phyloP scores from a whole-genome alignment of 2,329 filamentous ascomycete genomes.

The Aspergillus pseudotamarii region DNA sequence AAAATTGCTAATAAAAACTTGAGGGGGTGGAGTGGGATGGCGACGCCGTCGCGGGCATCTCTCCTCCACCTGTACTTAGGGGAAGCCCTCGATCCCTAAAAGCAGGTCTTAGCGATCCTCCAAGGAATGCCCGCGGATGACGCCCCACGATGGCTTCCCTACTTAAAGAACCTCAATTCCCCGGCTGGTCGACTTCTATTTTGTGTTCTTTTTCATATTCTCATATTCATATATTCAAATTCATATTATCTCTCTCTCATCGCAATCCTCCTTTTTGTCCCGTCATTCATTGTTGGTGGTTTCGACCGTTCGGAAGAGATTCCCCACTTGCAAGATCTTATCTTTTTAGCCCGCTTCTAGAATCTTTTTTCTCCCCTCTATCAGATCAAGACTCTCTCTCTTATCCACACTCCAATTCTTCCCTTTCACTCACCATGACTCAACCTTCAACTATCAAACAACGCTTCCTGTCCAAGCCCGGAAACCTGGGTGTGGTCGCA shows the following conservation, averaged over 20 bases:
- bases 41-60: constrained; percentile 33
- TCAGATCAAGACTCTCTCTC: constrained; percentile 11
- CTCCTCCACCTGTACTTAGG: constrained; percentile 54
- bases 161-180: constrained; percentile 10
- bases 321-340: constrained; percentile 8
- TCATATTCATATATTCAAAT: not conserved
- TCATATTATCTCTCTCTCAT: not conserved
- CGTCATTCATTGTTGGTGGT: not conserved
- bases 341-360: constrained; percentile 4
- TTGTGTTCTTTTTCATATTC: constrained; percentile 1
- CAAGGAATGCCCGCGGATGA: constrained; percentile 17
- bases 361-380: constrained; percentile 7
- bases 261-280: not conserved
- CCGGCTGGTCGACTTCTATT: constrained; percentile 9
- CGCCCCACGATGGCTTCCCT: constrained; percentile 9
- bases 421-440: constrained; percentile 48
- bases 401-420: too few species aligned
- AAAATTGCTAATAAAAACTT: constrained; percentile 29
- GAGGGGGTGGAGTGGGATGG: constrained; percentile 26
- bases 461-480: constrained; percentile 77
- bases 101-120: constrained; percentile 49
- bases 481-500: constrained; percentile 87
- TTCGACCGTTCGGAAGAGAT: not conserved
- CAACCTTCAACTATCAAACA: constrained; percentile 61
- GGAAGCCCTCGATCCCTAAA: constrained; percentile 49